Evolutionary conservation across 371 early-diverging fungal genomes (phyloP), one percentile per base, ranked within the genome.

Genomic region (Mortierella sp.): DNA sequence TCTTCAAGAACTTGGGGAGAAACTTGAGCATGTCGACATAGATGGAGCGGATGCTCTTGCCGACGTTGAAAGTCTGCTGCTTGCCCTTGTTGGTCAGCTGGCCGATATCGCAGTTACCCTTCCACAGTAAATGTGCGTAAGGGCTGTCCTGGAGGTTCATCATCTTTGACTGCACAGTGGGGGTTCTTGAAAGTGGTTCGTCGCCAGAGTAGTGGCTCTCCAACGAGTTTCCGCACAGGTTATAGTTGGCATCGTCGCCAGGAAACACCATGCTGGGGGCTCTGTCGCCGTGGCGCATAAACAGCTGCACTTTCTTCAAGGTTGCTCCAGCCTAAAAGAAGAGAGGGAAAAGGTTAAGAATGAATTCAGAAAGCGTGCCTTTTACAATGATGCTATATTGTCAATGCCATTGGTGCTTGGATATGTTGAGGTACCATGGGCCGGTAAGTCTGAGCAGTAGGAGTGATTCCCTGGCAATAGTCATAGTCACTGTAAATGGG

Each of bases 1-100:
- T 28, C 31, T 80, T 48, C 26, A 72, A 42, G n/a, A 48, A 45
- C 10, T n/a, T 48, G 50, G 88, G 73, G 28, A 92, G 74, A 68
- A 88, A 89, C 8, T 84, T 83, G 31, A 92, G 77, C 83, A 92
- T 84, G 70, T 92, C 85, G 8, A 92, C 85, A 31, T 92, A 92
- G 52, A 92, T 91, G 9, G 75, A 68, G 52, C 91, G 86, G 42
- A 92, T 76, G 9, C 74, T 70, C 1, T 76, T 57, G n/a, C 92
- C 92, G 28, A 92, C 74, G 3, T 74, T n/a, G 71, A 74, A 75
- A 45, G 88, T 91, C 78, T 92, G 90, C 5, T 54, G 52, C 71
- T 82, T 87, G 6, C 92, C 92, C 26, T 74, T 82, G 42, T 88
- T 82, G 0, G 92, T 92, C 72, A 92, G 78, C 75, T 92, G 88